Percentiles rank a stretch among this genome's conserved stretches.
Conservation (phyloP, 306 rosid species). For the Prunus mira region DNA sequence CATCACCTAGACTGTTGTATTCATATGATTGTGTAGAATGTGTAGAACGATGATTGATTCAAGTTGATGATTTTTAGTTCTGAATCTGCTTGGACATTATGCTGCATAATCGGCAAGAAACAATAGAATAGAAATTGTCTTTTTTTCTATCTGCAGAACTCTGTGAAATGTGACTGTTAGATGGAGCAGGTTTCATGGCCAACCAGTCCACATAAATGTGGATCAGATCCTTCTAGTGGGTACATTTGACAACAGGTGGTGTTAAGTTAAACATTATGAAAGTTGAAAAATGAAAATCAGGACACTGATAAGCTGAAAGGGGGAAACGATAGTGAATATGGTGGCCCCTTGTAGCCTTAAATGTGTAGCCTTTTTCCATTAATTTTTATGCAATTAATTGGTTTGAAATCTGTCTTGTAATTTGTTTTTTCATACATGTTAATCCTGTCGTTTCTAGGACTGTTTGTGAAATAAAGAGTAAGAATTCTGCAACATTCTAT, state of each 20-base stretch:
- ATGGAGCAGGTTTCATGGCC: constrained; percentile 30
- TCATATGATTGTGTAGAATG: not conserved
- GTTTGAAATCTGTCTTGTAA: not conserved
- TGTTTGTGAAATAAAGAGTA: not conserved
- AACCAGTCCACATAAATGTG: constrained; percentile 26
- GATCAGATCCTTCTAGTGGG: not conserved
- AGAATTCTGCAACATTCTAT: not conserved
- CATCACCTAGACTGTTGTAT: not conserved
- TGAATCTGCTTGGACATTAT: not conserved
- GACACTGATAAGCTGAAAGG: no score
- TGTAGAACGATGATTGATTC: not conserved
- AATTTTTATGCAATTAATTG: not conserved
- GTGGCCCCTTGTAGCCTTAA: not conserved
- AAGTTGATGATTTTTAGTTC: not conserved
- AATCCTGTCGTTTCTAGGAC: not conserved
- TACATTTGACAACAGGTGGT: not conserved
- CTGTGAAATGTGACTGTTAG: constrained; percentile 37
- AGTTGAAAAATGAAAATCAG: no score
- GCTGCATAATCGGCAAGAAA: constrained; percentile 9
- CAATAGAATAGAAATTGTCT: not conserved
- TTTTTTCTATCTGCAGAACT: not conserved
- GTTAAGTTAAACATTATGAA: not conserved
- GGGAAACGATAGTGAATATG: no score
- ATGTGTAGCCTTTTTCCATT: not conserved
- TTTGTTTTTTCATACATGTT: not conserved